These are phyloP conservation scores for Parasitella parasitica DNA, from an alignment of 371 early-diverging fungal genomes.

Conservation along the genomic window DNA sequence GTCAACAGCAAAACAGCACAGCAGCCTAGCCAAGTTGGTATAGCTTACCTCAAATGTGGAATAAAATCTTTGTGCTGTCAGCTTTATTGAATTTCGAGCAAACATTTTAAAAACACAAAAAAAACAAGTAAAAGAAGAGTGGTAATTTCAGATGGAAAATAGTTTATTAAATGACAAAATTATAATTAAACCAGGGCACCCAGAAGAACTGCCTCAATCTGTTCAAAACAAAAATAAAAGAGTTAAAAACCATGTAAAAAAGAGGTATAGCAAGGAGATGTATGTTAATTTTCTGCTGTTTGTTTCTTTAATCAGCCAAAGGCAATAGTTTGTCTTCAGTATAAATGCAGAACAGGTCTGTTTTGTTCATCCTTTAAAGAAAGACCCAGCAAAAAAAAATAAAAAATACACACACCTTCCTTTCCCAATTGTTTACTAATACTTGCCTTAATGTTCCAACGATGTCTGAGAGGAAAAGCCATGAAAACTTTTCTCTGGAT, in stretches of 20 bases:
- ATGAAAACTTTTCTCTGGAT: neutral
- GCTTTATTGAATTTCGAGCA: neutral
- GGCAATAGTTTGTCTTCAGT: constrained; percentile 33
- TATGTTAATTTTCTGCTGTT: neutral
- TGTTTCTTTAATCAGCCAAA: constrained; percentile 13
- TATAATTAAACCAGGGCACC: neutral
- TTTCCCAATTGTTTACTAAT: neutral
- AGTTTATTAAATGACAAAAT: constrained; percentile 1
- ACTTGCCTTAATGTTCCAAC: constrained; percentile 16
- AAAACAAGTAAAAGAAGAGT: neutral
- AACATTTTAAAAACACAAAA: constrained; percentile 1
- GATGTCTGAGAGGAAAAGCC: neutral
- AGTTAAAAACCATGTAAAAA: constrained; percentile 1
- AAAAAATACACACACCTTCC: neutral
- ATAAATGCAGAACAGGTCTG: constrained; percentile 38
- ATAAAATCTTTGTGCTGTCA: neutral
- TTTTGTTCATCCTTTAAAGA: constrained; percentile 23
- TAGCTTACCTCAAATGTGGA: constrained; percentile 23
- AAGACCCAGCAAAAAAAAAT: too few species aligned
- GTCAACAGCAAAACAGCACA: neutral
- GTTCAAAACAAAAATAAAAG: neutral
- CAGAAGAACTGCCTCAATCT: constrained; percentile 3
- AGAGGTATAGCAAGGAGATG: neutral
- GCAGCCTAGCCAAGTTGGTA: neutral
- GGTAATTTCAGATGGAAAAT: neutral